Evolutionary conservation across 371 early-diverging fungal species (phyloP).

Genomic region (Lichtheimia corymbifera): DNA sequence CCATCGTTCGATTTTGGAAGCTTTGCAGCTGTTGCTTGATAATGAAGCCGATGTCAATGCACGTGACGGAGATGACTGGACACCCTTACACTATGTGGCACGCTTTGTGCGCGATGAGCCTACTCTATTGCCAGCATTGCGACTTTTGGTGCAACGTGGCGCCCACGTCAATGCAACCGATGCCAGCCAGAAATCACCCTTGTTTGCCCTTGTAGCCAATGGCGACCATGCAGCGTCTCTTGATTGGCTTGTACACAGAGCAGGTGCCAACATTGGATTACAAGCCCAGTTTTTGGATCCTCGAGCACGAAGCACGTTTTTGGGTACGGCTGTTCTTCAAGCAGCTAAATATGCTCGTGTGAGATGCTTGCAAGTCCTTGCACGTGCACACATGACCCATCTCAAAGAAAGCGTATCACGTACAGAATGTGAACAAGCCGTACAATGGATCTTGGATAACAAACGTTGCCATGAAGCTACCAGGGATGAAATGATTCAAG

Average conservation of each 20-base stretch:
- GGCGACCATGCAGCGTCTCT: constrained; percentile 16
- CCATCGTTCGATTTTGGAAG: constrained; percentile 26
- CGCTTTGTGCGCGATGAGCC: constrained; percentile 38
- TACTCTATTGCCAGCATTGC: constrained; percentile 27
- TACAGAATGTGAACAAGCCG: too few relatives aligned
- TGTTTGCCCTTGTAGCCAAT: constrained; percentile 37
- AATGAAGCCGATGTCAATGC: constrained; percentile 54
- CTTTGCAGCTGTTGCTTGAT: constrained; percentile 14
- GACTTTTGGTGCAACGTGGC: constrained; percentile 33
- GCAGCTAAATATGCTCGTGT: constrained; percentile 25
- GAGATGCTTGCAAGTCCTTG: constrained; percentile 9
- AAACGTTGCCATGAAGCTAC: neutral
- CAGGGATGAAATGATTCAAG: constrained; percentile 7
- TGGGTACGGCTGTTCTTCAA: constrained; percentile 20
- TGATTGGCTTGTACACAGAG: constrained; percentile 13
- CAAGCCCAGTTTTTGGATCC: constrained; percentile 12
- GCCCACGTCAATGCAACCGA: constrained; percentile 53
- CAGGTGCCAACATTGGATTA: constrained; percentile 3
- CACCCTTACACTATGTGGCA: constrained; percentile 73
- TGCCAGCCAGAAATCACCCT: constrained; percentile 28
- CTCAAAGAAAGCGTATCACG: too few relatives aligned
- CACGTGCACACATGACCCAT: too few relatives aligned
- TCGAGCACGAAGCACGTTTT: constrained; percentile 9
- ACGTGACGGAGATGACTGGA: constrained; percentile 76
- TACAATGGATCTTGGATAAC: too few relatives aligned